These are phyloP conservation scores for Cocos nucifera DNA, from an alignment of 176 grass and related monocot genomes.

Conservation along the genomic window DNA sequence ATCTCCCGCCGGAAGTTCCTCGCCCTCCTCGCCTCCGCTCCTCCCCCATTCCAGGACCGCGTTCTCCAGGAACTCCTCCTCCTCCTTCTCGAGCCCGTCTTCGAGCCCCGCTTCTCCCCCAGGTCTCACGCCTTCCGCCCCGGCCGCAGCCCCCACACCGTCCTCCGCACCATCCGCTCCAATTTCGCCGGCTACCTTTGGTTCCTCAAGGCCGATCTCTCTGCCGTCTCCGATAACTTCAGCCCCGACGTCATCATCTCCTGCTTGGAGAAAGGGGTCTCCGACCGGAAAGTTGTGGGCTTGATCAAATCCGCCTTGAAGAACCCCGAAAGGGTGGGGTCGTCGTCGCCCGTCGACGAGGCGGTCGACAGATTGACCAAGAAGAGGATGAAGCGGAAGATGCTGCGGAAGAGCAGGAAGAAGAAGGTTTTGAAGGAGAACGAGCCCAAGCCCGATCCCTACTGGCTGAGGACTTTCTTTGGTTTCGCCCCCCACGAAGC, in stretches of 20 bases:
- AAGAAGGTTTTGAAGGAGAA: conserved; percentile 88
- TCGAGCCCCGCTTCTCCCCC: conserved; percentile 77
- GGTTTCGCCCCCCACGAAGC: conserved; percentile 67
- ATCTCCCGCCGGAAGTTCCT: conserved; percentile 69
- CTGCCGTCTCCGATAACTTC: conserved; percentile 35
- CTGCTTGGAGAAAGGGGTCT: conserved; percentile 43
- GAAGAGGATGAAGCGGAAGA: conserved; percentile 90
- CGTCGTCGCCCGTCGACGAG: conserved; percentile 21
- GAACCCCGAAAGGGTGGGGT: conserved; percentile 35
- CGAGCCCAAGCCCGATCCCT: conserved; percentile 74
- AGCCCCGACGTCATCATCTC: conserved; percentile 47
- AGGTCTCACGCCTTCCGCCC: conserved; percentile 87
- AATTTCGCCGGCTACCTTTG: conserved; percentile 84
- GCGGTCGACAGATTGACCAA: conserved; percentile 41
- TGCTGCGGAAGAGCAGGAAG: conserved; percentile 74
- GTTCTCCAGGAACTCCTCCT: conserved; percentile 86
- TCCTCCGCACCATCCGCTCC: conserved; percentile 69
- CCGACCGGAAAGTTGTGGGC: conserved; percentile 62
- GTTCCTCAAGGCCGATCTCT: conserved; percentile 82
- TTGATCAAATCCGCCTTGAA: conserved; percentile 72
- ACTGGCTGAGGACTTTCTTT: conserved; percentile 84
- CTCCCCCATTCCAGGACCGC: conserved; percentile 70
- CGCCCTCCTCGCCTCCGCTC: conserved; percentile 42
- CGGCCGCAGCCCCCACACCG: conserved; percentile 63
- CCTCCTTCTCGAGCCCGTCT: conserved; percentile 68